Evolutionary conservation across 345 rosid genomes (phyloP), one percentile per base, ranked within the genome.

Genomic region (Brassica incana): DNA sequence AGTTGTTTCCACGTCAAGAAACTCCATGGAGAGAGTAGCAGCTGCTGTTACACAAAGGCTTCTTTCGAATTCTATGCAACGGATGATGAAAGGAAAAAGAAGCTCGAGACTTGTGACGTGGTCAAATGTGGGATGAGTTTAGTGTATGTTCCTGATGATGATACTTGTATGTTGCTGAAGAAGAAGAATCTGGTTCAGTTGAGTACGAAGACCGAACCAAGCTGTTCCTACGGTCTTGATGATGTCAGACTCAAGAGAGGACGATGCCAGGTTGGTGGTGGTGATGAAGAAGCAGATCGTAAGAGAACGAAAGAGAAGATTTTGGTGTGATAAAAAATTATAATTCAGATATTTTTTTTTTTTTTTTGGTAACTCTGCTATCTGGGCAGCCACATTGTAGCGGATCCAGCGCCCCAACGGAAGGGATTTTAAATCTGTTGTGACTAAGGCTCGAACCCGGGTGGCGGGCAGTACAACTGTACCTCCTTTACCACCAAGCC

Each of bases 81-180:
- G 0, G 75, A 71, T 72, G 84, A 81, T 73, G 82, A 79, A 23
- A 69, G 30, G 7, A 72, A 14, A 4, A 64, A 62, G 48, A 69
- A 70, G 52, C 5, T 83, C 9, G 71, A 79, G 18, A 68, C 33
- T 35, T 79, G 74, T 63, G 78, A 74, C 29, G 77, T 82, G 38
- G 71, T 73, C 9, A 69, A 76, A 67, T 74, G 77, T 78, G 85
- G 85, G 32, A 68, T 82, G 71, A 65, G 73, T 78, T 40, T 78
- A 70, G 64, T 82, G 48, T 76, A 81, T 71, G 71, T 45, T 74
- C 75, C 69, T 74, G 71, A 74, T 25, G 78, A 69, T 61, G 78
- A 74, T 16, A 65, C 40, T 5, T 68, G 75, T 69, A 61, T 50
- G 33, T 69, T 74, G 23, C 1, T 79, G 16, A 74, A 79, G 71